A percentile compares a stretch with the other conserved stretches of the same genome.
phyloP scores from a whole-genome alignment of 2,329 filamentous ascomycete genomes.

The Aspergillus sp. region DNA sequence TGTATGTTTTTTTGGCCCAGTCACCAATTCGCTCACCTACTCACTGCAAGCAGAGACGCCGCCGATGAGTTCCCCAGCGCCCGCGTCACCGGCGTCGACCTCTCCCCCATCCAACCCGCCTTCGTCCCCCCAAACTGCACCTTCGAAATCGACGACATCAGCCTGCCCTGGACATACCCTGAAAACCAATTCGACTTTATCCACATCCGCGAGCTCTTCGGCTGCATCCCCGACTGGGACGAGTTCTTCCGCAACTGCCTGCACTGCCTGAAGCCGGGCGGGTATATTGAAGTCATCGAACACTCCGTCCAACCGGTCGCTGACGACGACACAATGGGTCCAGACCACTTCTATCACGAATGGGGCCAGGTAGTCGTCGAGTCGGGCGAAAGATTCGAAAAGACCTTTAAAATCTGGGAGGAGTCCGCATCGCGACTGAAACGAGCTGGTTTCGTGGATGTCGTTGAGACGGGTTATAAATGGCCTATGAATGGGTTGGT shows the following conservation, averaged over 20 bases:
- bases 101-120: conserved; percentile 51
- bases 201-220: conserved; percentile 48
- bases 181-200: conserved; percentile 45
- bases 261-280: conserved; percentile 29
- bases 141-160: conserved; percentile 49
- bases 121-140: conserved; percentile 48
- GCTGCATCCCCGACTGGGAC: conserved; percentile 48
- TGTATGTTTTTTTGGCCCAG: conserved; percentile 8
- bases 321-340: conserved; percentile 19
- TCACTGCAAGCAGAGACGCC: conserved; percentile 23
- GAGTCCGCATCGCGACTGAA: conserved; percentile 20
- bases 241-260: conserved; percentile 34
- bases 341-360: conserved; percentile 18
- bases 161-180: conserved; percentile 39
- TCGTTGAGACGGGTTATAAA: conserved; percentile 23
- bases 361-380: conserved; percentile 21
- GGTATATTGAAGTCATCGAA: conserved; percentile 44
- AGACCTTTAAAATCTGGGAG: conserved; percentile 33
- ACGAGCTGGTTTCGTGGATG: conserved; percentile 27
- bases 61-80: conserved; percentile 41
- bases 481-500: conserved; percentile 24
- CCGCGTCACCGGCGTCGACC: conserved; percentile 48
- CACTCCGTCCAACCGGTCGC: conserved; percentile 29
- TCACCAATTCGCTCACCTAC: background rate
- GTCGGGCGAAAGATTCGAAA: conserved; percentile 21